Evolutionary conservation across 1,139 yeast genomes (phyloP).

Genomic region (Kodamaea sp.): DNA sequence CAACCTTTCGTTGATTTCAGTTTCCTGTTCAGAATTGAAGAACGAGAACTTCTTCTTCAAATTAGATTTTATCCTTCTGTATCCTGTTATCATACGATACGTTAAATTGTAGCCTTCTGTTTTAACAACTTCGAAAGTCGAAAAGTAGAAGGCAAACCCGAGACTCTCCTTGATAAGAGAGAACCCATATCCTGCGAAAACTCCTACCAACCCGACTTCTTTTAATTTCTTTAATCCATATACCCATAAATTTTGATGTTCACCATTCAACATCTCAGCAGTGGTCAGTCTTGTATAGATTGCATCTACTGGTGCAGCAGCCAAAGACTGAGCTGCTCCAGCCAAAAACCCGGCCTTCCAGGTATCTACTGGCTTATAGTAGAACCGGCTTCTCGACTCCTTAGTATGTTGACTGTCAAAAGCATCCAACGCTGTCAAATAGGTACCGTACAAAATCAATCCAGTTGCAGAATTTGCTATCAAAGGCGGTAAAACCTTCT

Average conservation of each 20-base stretch:
- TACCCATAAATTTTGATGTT: constrained; percentile 72
- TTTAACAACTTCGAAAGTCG: constrained; percentile 82
- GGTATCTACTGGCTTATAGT: constrained; percentile 51
- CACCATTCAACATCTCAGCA: constrained; percentile 67
- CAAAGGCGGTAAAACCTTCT: constrained; percentile 81
- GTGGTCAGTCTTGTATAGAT: constrained; percentile 80
- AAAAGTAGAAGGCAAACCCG: constrained; percentile 85
- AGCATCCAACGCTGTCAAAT: constrained; percentile 53
- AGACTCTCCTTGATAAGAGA: constrained; percentile 77
- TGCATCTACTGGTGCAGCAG: constrained; percentile 94
- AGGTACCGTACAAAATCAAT: constrained; percentile 77
- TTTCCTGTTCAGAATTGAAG: constrained; percentile 20
- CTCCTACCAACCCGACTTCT: constrained; percentile 79
- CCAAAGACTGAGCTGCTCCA: constrained; percentile 83
- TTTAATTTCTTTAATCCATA: constrained; percentile 69
- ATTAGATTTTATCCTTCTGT: constrained; percentile 37
- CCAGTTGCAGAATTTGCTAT: constrained; percentile 89
- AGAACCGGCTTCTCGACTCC: constrained; percentile 13
- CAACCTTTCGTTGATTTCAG: constrained; percentile 30
- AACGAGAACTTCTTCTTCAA: constrained; percentile 24
- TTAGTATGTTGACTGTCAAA: constrained; percentile 12
- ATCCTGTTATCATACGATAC: constrained; percentile 60
- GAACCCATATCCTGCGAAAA: constrained; percentile 84
- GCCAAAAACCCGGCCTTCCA: constrained; percentile 84
- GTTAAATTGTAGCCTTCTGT: constrained; percentile 62